These are phyloP conservation scores for Penicillium sp. DNA, from an alignment of 2,329 filamentous ascomycete species.

Conservation along the genomic window DNA sequence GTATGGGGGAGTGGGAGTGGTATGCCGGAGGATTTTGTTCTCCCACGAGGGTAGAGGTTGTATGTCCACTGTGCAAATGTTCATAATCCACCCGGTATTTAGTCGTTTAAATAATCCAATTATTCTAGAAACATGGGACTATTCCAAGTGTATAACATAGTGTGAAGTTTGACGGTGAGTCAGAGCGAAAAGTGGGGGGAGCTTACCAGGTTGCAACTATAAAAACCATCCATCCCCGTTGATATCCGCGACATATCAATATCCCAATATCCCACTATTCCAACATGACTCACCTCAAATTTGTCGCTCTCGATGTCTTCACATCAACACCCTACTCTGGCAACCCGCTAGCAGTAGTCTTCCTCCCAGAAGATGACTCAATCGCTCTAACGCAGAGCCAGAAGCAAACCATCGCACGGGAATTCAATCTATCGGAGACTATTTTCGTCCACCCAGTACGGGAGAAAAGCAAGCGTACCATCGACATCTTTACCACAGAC, in stretches of 20 bases:
- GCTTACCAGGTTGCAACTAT: not conserved
- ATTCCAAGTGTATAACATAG: not conserved
- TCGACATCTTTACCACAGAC: constrained; percentile 56
- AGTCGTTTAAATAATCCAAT: not conserved
- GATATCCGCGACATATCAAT: not conserved
- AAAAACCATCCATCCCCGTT: not conserved
- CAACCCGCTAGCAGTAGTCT: constrained; percentile 58
- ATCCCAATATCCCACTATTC: not conserved
- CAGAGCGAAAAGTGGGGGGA: constrained; percentile 2
- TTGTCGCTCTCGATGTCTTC: constrained; percentile 45
- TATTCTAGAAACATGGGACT: not conserved
- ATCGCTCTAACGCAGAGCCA: constrained; percentile 45
- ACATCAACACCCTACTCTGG: constrained; percentile 44
- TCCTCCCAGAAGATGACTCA: constrained; percentile 34
- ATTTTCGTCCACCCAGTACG: constrained; percentile 50
- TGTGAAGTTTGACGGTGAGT: not conserved
- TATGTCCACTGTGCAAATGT: not conserved
- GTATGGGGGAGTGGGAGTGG: constrained; percentile 18
- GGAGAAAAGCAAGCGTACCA: constrained; percentile 22
- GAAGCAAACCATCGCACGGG: constrained; percentile 54
- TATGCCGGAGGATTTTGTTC: constrained; percentile 15
- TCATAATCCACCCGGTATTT: not conserved
- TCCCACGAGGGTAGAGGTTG: not conserved
- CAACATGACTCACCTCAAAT: constrained; percentile 30
- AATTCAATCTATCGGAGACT: constrained; percentile 60